phyloP scores from a whole-genome alignment of 345 rosid species.

The Populus euphratica region DNA sequence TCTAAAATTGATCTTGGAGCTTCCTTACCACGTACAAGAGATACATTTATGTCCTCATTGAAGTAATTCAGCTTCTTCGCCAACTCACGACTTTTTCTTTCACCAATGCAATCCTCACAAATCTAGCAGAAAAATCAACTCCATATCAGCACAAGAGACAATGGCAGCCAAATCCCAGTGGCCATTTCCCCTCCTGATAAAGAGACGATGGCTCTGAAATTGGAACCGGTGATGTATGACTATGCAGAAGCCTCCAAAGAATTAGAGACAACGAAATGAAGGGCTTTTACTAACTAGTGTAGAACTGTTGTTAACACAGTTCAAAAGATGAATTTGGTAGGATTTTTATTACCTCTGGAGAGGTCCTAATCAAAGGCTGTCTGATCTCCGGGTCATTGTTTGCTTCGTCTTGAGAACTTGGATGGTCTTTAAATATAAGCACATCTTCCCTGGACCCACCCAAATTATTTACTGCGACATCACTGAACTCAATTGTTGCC shows the following conservation, averaged over 20 bases:
- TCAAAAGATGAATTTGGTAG: background rate
- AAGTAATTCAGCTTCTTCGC: conserved; percentile 80
- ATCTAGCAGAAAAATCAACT: conserved; percentile 38
- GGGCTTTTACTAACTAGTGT: background rate
- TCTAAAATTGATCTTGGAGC: conserved; percentile 86
- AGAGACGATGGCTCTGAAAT: background rate
- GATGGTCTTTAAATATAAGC: conserved; percentile 39
- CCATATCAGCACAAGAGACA: conserved; percentile 7
- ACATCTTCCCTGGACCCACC: conserved; percentile 35
- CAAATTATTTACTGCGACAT: conserved; percentile 23
- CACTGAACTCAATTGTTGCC: conserved; percentile 54
- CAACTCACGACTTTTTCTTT: conserved; percentile 83
- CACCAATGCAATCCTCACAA: conserved; percentile 92
- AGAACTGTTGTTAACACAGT: background rate
- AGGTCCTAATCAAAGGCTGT: conserved; percentile 52
- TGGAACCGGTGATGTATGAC: background rate
- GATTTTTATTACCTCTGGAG: conserved; percentile 63
- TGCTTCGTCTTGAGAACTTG: conserved; percentile 45
- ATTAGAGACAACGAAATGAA: background rate
- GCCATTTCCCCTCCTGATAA: background rate
- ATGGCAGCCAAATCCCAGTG: background rate
- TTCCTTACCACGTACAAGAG: conserved; percentile 81
- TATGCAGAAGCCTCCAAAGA: background rate
- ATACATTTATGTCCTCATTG: conserved; percentile 68
- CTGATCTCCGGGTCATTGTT: conserved; percentile 50